Evolutionary conservation across 805 yeast species (phyloP), one percentile per base, ranked within the genome.

Genomic region (Candida vartiovaarae): DNA sequence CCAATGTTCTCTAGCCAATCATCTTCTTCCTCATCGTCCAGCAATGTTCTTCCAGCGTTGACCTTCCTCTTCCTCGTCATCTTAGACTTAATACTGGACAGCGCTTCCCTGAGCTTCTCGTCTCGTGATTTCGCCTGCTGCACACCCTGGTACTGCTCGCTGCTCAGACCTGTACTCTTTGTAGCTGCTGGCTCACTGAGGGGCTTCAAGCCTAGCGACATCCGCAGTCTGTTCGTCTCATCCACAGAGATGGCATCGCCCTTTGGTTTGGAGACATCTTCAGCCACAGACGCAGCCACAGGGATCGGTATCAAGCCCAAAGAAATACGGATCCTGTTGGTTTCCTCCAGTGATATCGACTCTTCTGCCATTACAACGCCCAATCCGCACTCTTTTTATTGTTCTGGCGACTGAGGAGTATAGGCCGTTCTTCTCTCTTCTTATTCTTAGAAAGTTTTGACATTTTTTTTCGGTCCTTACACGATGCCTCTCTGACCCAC

Each of bases 271-370:
- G 23, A 2, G 23, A 7, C 29, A 6, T 20, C 15, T 5, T 10
- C 8, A 27, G 34, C 15, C 6, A 5, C 9, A 5, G 8, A 34
- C 15, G 28, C 26, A 20, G 50, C 42, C 26, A 45, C 47, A 8
- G 69, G 71, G 15, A 77, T 70, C 1, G 82, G 80, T 32, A 71
- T 70, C 43, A 80, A 62, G 1, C 85, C 85, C 8, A 78, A 52
- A 9, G 73, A 67, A 6, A 62, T 48, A 25, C 87, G 61, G 6
- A 78, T 63, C 50, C 61, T 64, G 53, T 80, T 80, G 0, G 85
- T 80, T 46, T 80, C 84, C 45, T 73, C 79, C 1, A 80, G 40
- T 0, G 74, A 56, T 0, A 56, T 51, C 0, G 54, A 35, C 8
- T 54, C 60, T 4, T 56, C 57, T 10, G 49, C 32, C 49, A 43